Base-by-base conservation (phyloP, 805 yeast genomes). In the Hanseniaspora pseudoguilliermondii region DNA sequence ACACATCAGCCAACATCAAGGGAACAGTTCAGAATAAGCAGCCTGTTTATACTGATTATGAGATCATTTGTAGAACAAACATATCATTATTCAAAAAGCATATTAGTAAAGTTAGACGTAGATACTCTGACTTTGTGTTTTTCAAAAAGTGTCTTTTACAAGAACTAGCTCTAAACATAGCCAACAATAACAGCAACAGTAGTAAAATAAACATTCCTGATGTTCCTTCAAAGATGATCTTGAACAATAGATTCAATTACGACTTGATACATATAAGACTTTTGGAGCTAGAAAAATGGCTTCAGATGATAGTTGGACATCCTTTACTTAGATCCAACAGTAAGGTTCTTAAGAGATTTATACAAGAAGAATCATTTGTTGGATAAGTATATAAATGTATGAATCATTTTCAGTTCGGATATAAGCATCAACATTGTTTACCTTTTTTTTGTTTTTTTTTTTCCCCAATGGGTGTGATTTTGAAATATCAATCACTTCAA, bases 311-410 rank as follows among this genome's bases (percentile, higher is more conserved):
- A 20, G 93, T 95, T 15, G 93, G 96, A 13, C 98, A 91, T 68
- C 98, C 98, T 1, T 70, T 91, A 59, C 71, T 91, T 58, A 97
- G 93, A 70, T 85, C 96, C 0, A 95, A 95, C 0, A 76, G 91
- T 21, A 80, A 81, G 61, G 81, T 83, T 0, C 75, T 90, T 60
- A 82, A 82, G 57, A 83, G 88, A 53, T 91, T 93, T 63, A 81
- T 93, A 54, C 96, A 91, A 68, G 90, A 86, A 64, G 95, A 87
- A 5, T 75, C 59, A 34, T 69, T 69, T 50, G 57, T 59, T 8
- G 71, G 71, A 9, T 67, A 55, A 57, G 25, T 29, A 20, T 47
- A 18, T 18, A 18, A 18, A 5, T 20, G 21, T 39, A 18, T 39
- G 42, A 9, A 16, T 42, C 5, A 10, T 34, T 34, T 15, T 32